Percentiles rank a stretch among this genome's conserved stretches.
Conservation (phyloP, 139 green algal species). For the Yamagishiella unicocca region DNA sequence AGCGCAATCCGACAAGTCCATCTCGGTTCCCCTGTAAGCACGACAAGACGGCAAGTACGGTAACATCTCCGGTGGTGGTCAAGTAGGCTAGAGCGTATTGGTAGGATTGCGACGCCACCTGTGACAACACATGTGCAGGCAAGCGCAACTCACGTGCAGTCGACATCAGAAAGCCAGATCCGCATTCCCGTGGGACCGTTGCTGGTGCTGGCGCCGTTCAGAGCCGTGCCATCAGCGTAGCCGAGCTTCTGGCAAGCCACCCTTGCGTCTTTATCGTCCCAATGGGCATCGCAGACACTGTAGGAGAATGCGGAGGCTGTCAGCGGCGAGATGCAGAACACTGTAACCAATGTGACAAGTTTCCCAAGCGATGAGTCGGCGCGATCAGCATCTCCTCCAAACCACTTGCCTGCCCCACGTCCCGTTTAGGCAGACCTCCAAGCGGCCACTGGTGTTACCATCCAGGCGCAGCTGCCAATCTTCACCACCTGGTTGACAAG, state of each 20-base stretch:
- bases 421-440: conserved; percentile 1
- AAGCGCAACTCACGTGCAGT: conserved; percentile 19
- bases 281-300: conserved; percentile 6
- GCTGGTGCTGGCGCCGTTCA: neutral
- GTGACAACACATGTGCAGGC: neutral
- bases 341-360: no score
- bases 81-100: no score
- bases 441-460: neutral
- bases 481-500: neutral
- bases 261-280: conserved; percentile 3
- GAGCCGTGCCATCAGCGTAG: neutral
- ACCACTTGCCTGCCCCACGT: conserved; percentile 11
- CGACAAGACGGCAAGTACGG: no score
- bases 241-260: neutral
- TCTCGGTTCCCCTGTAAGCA: neutral
- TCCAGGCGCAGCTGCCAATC: neutral
- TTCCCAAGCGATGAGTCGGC: no score
- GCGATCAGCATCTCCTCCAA: no score
- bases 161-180: neutral
- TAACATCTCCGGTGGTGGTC: no score
- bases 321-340: no score
- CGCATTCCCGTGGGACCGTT: neutral
- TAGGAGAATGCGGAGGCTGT: neutral
- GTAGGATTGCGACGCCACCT: no score
- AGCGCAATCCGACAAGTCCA: neutral